phyloP scores from a whole-genome alignment of 257 asterid genomes.

The Gentiana straminea region DNA sequence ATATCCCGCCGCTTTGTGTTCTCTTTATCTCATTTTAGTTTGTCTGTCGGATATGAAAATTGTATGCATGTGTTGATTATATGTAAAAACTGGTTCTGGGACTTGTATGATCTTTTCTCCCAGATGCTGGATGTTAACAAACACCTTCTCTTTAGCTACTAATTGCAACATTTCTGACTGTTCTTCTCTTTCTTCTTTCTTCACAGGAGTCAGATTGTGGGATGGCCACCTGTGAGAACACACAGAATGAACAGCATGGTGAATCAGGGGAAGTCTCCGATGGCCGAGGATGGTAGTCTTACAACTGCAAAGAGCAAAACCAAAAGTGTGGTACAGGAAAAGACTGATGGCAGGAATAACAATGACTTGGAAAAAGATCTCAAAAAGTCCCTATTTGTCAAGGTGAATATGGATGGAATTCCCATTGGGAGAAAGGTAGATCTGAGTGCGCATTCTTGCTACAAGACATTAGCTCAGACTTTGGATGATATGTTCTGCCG shows the following conservation, averaged over 20 bases:
- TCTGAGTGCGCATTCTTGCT: conserved; percentile 61
- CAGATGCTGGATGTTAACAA: no score
- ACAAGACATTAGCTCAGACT: conserved; percentile 47
- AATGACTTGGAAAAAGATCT: conserved; percentile 22
- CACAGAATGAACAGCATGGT: conserved; percentile 32
- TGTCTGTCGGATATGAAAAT: no score
- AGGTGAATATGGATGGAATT: conserved; percentile 86
- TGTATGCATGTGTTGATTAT: no score
- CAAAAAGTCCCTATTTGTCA: conserved; percentile 53
- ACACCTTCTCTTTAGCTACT: no score
- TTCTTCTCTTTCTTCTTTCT: background rate
- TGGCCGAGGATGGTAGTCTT: conserved; percentile 19
- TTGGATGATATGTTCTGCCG: conserved; percentile 64
- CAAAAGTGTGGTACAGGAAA: conserved; percentile 12
- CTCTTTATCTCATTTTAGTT: background rate
- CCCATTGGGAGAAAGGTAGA: conserved; percentile 83
- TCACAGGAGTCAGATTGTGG: conserved; percentile 36
- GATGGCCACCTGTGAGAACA: conserved; percentile 46
- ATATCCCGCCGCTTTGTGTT: background rate
- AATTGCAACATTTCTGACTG: background rate
- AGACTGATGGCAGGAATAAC: conserved; percentile 10
- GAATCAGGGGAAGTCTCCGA: conserved; percentile 23
- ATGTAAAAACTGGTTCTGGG: no score
- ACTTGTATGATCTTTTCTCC: no score
- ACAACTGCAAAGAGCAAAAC: conserved; percentile 29